Evolutionary conservation across 2,329 filamentous ascomycete species (phyloP).

Genomic region (Zymoseptoria tritici): DNA sequence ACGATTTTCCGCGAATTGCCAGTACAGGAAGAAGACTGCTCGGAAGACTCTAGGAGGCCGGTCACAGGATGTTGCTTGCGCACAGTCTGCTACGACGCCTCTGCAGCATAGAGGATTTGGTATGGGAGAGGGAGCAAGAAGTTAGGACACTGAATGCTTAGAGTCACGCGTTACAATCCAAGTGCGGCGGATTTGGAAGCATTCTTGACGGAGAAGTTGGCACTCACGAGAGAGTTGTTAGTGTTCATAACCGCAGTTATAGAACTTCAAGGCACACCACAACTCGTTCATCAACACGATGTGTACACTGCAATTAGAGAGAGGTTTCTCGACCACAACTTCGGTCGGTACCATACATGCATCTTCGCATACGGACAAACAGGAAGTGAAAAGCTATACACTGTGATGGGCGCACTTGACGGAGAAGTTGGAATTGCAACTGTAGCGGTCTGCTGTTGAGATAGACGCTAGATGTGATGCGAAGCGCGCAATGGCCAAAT

Average conservation of each 20-base stretch:
- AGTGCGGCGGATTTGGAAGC: constrained; percentile 64
- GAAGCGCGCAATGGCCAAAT: constrained; percentile 49
- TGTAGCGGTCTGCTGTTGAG: constrained; percentile 68
- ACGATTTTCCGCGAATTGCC: constrained; percentile 59
- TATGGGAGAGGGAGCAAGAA: constrained; percentile 47
- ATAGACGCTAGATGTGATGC: constrained; percentile 69
- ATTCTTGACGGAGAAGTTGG: constrained; percentile 58
- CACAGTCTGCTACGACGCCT: constrained; percentile 41
- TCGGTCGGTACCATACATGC: too few relatives aligned
- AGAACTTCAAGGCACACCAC: constrained; percentile 55
- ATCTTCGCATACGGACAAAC: too few relatives aligned
- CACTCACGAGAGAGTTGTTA: constrained; percentile 53
- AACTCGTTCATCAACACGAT: too few relatives aligned
- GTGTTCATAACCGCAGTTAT: constrained; percentile 53
- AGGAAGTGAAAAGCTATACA: too few relatives aligned
- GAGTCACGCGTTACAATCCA: constrained; percentile 58
- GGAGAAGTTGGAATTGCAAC: constrained; percentile 73
- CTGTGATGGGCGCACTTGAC: constrained; percentile 55
- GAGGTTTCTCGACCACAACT: too few relatives aligned
- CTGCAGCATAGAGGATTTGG: constrained; percentile 43
- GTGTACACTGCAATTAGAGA: too few relatives aligned
- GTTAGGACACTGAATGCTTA: constrained; percentile 59
- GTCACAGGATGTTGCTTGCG: constrained; percentile 42
- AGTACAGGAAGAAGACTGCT: constrained; percentile 51
- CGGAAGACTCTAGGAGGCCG: constrained; percentile 47